Conservation (phyloP, 805 yeast genomes). For the Millerozyma miso region DNA sequence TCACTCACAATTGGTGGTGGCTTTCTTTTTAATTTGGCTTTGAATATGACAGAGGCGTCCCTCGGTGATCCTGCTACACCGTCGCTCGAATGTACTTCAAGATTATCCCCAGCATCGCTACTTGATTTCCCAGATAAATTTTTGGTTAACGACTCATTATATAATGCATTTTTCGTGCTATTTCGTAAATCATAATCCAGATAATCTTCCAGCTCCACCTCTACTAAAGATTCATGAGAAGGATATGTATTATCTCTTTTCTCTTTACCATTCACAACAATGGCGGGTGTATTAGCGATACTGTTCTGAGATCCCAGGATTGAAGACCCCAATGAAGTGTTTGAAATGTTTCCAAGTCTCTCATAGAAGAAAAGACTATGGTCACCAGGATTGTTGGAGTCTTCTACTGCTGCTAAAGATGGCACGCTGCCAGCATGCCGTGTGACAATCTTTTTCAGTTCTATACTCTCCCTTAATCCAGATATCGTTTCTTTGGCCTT, state of each 20-base stretch:
- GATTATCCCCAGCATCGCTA: background rate
- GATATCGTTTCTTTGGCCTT: constrained; percentile 21
- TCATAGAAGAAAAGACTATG: background rate
- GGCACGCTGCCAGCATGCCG: background rate
- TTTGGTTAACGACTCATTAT: background rate
- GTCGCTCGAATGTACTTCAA: background rate
- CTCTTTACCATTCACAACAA: constrained; percentile 5
- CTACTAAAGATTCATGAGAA: background rate
- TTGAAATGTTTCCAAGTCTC: constrained; percentile 14
- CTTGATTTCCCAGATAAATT: background rate
- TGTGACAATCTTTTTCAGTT: constrained; percentile 27
- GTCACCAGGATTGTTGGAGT: background rate
- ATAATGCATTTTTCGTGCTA: background rate
- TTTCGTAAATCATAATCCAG: background rate
- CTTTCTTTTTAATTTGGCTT: constrained; percentile 14
- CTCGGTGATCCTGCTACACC: no score
- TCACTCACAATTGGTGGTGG: constrained; percentile 25
- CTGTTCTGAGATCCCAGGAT: constrained; percentile 13
- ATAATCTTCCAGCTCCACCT: constrained; percentile 1
- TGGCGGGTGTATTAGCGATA: background rate
- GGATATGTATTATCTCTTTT: background rate
- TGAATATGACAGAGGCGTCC: background rate
- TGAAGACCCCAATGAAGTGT: constrained; percentile 24
- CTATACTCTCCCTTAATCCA: constrained; percentile 34
- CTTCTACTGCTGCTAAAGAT: constrained; percentile 4